phyloP scores from a whole-genome alignment of 192 early-diverging fungal species.

The Entophlyctis luteolus region DNA sequence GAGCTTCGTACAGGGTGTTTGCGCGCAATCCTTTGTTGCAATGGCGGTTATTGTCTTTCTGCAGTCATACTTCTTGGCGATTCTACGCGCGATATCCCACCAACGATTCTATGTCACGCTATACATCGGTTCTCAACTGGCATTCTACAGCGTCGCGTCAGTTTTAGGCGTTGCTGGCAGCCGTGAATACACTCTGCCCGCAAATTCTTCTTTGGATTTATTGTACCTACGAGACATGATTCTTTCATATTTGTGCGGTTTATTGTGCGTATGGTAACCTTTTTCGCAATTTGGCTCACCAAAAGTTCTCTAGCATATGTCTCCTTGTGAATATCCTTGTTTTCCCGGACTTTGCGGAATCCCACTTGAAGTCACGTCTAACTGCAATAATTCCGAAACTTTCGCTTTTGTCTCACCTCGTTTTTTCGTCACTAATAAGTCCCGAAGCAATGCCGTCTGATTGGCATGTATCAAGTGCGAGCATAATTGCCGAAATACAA shows the following conservation, averaged over 20 bases:
- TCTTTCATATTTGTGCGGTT: background rate
- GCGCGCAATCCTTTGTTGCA: background rate
- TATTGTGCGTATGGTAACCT: background rate
- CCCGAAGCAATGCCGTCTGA: background rate
- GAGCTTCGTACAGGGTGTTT: conserved; percentile 6
- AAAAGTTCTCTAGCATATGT: background rate
- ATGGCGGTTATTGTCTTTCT: conserved; percentile 14
- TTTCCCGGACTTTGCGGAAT: conserved; percentile 24
- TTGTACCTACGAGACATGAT: conserved; percentile 7
- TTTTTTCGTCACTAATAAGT: background rate
- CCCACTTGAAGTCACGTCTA: background rate
- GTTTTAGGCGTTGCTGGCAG: background rate
- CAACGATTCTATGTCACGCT: background rate
- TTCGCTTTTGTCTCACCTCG: background rate
- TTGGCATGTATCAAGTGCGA: background rate
- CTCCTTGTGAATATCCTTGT: conserved; percentile 12
- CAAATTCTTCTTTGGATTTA: background rate
- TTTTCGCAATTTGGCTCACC: background rate
- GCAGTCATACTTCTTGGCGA: conserved; percentile 1
- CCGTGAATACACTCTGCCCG: background rate
- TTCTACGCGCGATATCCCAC: conserved; percentile 7
- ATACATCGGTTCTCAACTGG: background rate
- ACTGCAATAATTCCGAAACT: background rate
- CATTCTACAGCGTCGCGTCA: background rate
- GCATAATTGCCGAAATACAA: background rate